A percentile compares a stretch with the other conserved stretches of the same genome.
Evolutionary conservation across 805 yeast genomes (phyloP).

Genomic region (Henningerozyma blattae): DNA sequence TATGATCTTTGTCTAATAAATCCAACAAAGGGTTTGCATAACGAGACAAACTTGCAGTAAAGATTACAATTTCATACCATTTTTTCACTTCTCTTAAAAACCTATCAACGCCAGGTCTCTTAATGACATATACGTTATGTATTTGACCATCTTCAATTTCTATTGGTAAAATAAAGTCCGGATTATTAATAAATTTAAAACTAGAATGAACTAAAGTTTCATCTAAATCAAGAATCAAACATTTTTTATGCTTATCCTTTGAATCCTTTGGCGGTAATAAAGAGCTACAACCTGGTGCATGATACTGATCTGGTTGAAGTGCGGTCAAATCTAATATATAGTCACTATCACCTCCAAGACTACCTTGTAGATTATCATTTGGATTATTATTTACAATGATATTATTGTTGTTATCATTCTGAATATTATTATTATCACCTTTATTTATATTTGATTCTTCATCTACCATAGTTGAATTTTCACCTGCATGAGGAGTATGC

Average conservation of each 20-base stretch:
- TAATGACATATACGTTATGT: constrained; percentile 91
- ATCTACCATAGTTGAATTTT: too few species aligned
- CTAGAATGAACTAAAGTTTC: constrained; percentile 95
- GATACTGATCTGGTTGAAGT: constrained; percentile 62
- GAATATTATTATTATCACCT: constrained; percentile 1
- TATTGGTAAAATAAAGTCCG: constrained; percentile 95
- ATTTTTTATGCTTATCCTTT: constrained; percentile 47
- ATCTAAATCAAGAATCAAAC: constrained; percentile 84
- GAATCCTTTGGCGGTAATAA: constrained; percentile 40
- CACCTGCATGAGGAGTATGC: too few species aligned
- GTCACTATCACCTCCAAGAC: constrained; percentile 27
- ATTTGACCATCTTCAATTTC: constrained; percentile 77
- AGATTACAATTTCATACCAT: constrained; percentile 87
- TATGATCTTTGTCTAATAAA: constrained; percentile 57
- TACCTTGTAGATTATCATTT: background rate
- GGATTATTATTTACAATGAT: background rate
- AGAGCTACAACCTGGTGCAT: constrained; percentile 52
- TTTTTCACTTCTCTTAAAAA: constrained; percentile 75
- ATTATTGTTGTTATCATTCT: constrained; percentile 5
- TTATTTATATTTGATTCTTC: background rate
- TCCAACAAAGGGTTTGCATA: constrained; percentile 94
- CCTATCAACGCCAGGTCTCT: constrained; percentile 96
- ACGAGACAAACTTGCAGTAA: constrained; percentile 90
- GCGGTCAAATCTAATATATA: constrained; percentile 46
- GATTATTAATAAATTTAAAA: constrained; percentile 80